phyloP scores from a whole-genome alignment of 176 grass and related monocot species.

The Phyllostachys edulis region DNA sequence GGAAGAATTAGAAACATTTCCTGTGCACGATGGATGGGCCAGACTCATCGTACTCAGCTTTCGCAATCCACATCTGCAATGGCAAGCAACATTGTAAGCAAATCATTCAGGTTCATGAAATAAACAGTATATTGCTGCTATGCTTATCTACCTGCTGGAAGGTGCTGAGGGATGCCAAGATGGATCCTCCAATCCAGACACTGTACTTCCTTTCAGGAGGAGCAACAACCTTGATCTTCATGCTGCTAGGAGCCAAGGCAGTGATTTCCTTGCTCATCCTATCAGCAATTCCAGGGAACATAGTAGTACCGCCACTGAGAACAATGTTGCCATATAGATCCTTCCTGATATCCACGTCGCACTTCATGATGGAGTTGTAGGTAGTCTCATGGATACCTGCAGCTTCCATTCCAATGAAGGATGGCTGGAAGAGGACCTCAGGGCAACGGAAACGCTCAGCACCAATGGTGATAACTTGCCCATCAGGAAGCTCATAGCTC shows the following conservation, averaged over 20 bases:
- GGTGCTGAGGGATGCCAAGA: conserved; percentile 93
- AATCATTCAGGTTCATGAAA: neutral
- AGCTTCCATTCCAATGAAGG: conserved; percentile 98
- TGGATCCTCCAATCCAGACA: conserved; percentile 98
- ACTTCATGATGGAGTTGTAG: conserved; percentile 99
- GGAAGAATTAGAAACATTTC: conserved; percentile 83
- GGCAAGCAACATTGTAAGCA: conserved; percentile 40
- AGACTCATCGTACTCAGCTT: conserved; percentile 92
- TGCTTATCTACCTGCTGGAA: conserved; percentile 75
- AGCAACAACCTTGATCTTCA: conserved; percentile 98
- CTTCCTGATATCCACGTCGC: conserved; percentile 97
- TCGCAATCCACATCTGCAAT: conserved; percentile 94
- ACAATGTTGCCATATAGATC: conserved; percentile 95
- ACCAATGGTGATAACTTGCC: conserved; percentile 91
- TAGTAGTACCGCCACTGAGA: conserved; percentile 85
- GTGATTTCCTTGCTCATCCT: conserved; percentile 98
- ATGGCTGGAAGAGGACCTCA: conserved; percentile 97
- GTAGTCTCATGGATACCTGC: conserved; percentile 95
- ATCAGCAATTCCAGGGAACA: conserved; percentile 92
- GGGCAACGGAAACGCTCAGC: conserved; percentile 92
- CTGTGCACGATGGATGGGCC: conserved; percentile 93
- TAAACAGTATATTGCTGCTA: neutral
- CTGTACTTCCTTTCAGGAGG: conserved; percentile 92
- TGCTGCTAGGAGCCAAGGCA: conserved; percentile 91
- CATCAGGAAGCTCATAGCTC: conserved; percentile 90